These are phyloP conservation scores for Flaveria bidentis DNA, from an alignment of 129 eudicot genomes.

Conservation along the genomic window DNA sequence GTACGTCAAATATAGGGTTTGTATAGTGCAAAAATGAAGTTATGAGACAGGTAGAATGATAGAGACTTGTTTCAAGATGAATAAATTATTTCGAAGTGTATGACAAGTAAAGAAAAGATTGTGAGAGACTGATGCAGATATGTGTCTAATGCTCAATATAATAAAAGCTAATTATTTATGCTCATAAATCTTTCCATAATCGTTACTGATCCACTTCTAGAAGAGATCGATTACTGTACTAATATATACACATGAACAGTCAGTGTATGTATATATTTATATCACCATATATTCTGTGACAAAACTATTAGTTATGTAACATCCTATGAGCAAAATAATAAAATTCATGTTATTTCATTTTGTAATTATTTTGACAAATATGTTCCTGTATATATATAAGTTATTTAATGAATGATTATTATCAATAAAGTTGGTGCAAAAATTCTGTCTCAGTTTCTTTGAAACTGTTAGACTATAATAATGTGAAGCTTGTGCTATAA, in stretches of 20 bases:
- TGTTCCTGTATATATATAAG: not conserved
- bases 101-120: constrained; percentile 37
- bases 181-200: constrained; percentile 40
- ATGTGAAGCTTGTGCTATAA: constrained; percentile 35
- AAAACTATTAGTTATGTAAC: constrained; percentile 17
- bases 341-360: not conserved
- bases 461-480: constrained; percentile 17
- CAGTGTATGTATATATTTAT: not conserved
- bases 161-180: constrained; percentile 7
- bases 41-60: constrained; percentile 37
- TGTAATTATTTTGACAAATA: not conserved
- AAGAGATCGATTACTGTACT: constrained; percentile 14
- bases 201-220: constrained; percentile 37
- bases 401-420: constrained; percentile 7
- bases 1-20: not conserved
- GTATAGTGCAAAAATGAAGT: constrained; percentile 13
- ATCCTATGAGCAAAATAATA: constrained; percentile 17
- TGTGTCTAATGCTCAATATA: constrained; percentile 26
- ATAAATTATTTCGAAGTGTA: constrained; percentile 32
- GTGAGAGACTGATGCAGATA: constrained; percentile 31
- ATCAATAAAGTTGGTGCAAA: constrained; percentile 30
- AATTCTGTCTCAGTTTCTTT: constrained; percentile 13
- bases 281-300: not conserved
- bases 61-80: constrained; percentile 24
- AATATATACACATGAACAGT: constrained; percentile 20